These are phyloP conservation scores for Melanogaster broomeanus DNA, from an alignment of 768 basidiomycete species.

Conservation along the genomic window DNA sequence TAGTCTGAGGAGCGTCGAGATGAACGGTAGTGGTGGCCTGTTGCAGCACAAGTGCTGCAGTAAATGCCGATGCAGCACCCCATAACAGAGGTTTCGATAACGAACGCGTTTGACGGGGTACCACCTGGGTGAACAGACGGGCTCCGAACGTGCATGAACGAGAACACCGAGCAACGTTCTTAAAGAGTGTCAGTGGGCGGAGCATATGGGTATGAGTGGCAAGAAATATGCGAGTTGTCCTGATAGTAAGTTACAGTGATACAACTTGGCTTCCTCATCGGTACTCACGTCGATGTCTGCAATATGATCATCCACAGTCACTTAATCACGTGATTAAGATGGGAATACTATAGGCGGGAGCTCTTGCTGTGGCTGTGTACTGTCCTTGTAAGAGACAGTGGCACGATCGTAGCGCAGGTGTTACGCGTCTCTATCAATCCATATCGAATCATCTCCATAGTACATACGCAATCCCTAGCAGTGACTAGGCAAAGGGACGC, in stretches of 20 bases:
- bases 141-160: neutral
- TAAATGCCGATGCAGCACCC: constrained; percentile 35
- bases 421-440: no score
- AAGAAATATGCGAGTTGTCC: neutral
- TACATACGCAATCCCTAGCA: constrained; percentile 17
- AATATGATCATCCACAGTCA: no score
- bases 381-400: no score
- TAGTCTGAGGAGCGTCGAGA: constrained; percentile 43
- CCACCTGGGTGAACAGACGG: constrained; percentile 7
- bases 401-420: no score
- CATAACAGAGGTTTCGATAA: constrained; percentile 29
- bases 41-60: constrained; percentile 29
- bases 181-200: constrained; percentile 1
- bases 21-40: constrained; percentile 33
- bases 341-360: no score
- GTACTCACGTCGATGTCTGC: no score
- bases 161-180: neutral
- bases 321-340: no score
- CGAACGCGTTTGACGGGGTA: constrained; percentile 7
- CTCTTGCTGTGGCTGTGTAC: no score
- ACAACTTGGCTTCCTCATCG: no score
- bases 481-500: constrained; percentile 28
- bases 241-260: neutral
- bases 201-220: neutral
- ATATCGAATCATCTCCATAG: no score